A percentile compares a stretch with the other conserved stretches of the same genome.
phyloP scores from a whole-genome alignment of 2,329 filamentous ascomycete species.

The Mycosphaerella arachidis region DNA sequence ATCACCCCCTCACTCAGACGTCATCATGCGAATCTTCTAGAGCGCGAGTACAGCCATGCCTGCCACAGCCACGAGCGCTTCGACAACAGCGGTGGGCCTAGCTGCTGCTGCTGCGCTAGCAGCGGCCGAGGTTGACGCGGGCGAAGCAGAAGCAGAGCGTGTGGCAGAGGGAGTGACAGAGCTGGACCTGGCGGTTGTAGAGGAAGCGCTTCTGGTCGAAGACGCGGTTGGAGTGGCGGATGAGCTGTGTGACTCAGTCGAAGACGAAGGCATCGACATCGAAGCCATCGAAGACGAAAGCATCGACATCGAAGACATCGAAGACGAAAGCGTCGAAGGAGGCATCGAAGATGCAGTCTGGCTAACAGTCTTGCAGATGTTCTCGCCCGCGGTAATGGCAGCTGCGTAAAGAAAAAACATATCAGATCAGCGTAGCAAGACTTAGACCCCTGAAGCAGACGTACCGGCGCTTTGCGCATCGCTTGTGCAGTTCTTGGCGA shows the following conservation, averaged over 20 bases:
- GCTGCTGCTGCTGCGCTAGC: background rate
- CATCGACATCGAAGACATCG: too few species aligned
- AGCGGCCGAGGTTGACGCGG: background rate
- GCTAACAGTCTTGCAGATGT: background rate
- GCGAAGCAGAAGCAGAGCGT: background rate
- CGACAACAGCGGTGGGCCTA: background rate
- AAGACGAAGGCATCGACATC: too few species aligned
- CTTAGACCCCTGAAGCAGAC: background rate
- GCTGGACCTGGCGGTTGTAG: background rate
- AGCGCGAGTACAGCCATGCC: background rate
- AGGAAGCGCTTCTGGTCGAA: background rate
- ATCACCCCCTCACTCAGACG: too few species aligned
- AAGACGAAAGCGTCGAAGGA: background rate
- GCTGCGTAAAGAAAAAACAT: background rate
- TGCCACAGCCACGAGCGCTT: background rate
- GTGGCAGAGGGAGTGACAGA: background rate
- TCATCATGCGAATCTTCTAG: too few species aligned
- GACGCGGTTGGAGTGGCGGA: background rate
- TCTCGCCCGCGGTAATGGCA: background rate
- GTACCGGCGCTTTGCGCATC: background rate
- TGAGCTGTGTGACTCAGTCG: background rate
- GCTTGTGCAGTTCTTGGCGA: background rate
- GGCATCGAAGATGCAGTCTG: background rate
- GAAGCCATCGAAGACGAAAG: too few species aligned
- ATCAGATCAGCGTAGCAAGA: background rate